Percentiles rank a stretch among this genome's conserved stretches.
phyloP scores from a whole-genome alignment of 257 asterid species.

The Petrea volubilis region DNA sequence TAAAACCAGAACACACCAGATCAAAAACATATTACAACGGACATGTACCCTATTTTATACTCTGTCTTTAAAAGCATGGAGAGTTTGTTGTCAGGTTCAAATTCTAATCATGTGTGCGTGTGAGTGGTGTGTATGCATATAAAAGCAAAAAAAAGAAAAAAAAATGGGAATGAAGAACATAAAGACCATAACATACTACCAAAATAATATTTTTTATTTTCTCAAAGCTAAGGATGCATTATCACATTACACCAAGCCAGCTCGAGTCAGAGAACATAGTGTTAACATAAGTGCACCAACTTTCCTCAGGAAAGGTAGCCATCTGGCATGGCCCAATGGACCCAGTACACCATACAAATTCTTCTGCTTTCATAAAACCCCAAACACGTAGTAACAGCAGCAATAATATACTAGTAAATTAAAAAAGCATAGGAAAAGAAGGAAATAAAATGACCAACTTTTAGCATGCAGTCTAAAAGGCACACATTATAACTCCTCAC shows the following conservation, averaged over 20 bases:
- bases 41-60: too few species aligned
- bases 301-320: background rate
- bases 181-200: too few species aligned
- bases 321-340: background rate
- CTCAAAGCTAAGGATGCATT: background rate
- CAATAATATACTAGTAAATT: background rate
- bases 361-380: background rate
- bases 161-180: too few species aligned
- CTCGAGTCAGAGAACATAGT: too few species aligned
- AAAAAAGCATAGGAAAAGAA: background rate
- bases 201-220: background rate
- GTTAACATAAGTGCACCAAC: too few species aligned
- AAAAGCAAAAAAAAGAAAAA: too few species aligned
- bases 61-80: too few species aligned
- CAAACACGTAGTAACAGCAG: background rate
- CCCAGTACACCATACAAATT: background rate
- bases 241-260: conserved; percentile 13
- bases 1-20: too few species aligned
- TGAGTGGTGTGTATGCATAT: too few species aligned
- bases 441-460: background rate
- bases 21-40: too few species aligned
- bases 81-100: too few species aligned
- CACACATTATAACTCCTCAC: background rate
- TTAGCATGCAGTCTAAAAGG: conserved; percentile 8
- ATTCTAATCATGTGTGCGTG: too few species aligned